A percentile compares a stretch with the other conserved stretches of the same genome.
Evolutionary conservation across 2,329 filamentous ascomycete genomes (phyloP).

Genomic region (Xylariaceae sp.): DNA sequence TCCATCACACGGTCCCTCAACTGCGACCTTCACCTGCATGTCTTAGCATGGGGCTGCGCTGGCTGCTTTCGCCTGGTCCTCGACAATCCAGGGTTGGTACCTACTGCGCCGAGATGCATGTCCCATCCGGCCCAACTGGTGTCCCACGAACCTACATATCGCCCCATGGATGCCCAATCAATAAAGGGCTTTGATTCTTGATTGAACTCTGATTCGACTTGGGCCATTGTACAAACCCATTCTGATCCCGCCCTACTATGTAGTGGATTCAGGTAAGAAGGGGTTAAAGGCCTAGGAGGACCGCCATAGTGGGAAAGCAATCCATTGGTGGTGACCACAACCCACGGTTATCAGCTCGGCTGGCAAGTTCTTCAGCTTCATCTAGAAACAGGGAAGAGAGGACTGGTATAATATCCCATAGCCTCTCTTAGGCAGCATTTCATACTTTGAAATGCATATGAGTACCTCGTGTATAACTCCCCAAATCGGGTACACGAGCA

Average conservation of each 20-base stretch:
- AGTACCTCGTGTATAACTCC: conserved; percentile 17
- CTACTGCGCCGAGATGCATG: conserved; percentile 20
- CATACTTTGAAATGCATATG: conserved; percentile 8
- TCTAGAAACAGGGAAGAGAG: no score
- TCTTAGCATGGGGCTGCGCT: conserved; percentile 11
- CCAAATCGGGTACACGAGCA: conserved; percentile 11
- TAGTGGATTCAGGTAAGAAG: no score
- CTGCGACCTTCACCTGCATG: conserved; percentile 17
- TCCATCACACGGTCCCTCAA: conserved; percentile 17
- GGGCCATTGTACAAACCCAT: no score
- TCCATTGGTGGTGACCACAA: conserved; percentile 16
- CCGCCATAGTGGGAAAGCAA: conserved; percentile 15
- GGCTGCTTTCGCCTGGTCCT: conserved; percentile 5
- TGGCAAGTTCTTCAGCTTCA: no score
- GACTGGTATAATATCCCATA: conserved; percentile 4
- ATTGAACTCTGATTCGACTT: conserved; percentile 2
- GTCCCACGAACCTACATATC: conserved; percentile 25
- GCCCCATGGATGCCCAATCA: conserved; percentile 23
- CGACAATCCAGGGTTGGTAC: conserved; percentile 13
- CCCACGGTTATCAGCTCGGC: no score
- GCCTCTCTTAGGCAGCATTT: conserved; percentile 16
- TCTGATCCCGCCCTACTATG: no score
- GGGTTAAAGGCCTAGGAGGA: not conserved
- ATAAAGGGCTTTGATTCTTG: conserved; percentile 3
- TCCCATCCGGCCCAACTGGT: conserved; percentile 26